Evolutionary conservation across 192 early-diverging fungal species (phyloP).

Genomic region (Gigaspora rosea): DNA sequence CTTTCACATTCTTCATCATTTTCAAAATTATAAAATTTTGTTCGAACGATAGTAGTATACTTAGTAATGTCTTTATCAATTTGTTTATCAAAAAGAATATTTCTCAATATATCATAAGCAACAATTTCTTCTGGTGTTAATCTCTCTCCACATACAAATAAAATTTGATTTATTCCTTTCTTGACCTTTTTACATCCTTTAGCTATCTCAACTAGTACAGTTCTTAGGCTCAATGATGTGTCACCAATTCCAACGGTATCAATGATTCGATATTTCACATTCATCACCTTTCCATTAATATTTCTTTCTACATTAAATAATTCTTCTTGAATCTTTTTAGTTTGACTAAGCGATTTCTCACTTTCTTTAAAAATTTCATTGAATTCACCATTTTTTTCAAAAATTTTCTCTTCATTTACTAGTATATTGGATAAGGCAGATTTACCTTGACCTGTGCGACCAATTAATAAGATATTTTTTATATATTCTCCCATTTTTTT

Average conservation of each 20-base stretch:
- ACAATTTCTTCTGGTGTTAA: background rate
- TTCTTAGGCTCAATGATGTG: background rate
- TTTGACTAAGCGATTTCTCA: no score
- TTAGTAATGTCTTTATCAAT: background rate
- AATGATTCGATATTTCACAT: background rate
- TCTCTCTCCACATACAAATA: background rate
- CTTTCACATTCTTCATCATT: no score
- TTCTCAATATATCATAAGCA: background rate
- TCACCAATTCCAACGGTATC: background rate
- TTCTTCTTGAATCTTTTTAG: no score
- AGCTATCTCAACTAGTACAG: background rate
- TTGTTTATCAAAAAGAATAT: background rate
- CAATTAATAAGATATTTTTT: no score
- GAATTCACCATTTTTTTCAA: no score
- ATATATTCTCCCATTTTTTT: no score
- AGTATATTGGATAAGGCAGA: no score
- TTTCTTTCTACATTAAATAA: background rate
- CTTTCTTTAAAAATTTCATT: no score
- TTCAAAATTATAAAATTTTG: background rate
- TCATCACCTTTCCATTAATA: background rate
- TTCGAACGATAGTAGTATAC: background rate
- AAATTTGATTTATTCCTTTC: background rate
- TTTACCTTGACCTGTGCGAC: no score
- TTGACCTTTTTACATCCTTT: background rate
- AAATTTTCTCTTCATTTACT: no score